A percentile compares a stretch with the other conserved stretches of the same genome.
Conservation (phyloP, 2,329 filamentous ascomycete species). For the Drechslerella coelobrocha region DNA sequence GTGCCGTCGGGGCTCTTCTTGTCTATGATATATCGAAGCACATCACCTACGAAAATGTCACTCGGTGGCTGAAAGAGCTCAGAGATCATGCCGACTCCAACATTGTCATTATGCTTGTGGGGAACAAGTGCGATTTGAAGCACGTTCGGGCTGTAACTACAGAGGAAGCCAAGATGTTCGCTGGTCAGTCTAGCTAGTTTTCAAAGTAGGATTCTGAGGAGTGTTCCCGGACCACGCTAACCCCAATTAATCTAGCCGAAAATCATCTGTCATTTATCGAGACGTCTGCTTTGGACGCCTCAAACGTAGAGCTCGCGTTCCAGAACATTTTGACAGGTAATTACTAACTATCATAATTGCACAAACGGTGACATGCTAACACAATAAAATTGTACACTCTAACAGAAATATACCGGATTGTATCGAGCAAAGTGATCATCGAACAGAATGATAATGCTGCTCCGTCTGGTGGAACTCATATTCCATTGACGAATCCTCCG, state of each 20-base stretch:
- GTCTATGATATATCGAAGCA: slow-evolving; percentile 99
- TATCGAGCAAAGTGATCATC: slow-evolving; percentile 88
- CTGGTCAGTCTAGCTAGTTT: slow-evolving; percentile 68
- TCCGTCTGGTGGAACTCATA: slow-evolving; percentile 79
- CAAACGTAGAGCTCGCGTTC: slow-evolving; percentile 98
- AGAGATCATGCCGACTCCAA: slow-evolving; percentile 97
- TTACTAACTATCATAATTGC: slow-evolving; percentile 55
- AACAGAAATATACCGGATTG: slow-evolving; percentile 97
- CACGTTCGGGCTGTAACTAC: slow-evolving; percentile 96
- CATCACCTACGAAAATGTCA: slow-evolving; percentile 99
- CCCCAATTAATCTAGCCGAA: slow-evolving; percentile 70
- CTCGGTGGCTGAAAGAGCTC: slow-evolving; percentile 97
- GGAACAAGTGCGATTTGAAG: slow-evolving; percentile 99
- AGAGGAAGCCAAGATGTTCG: slow-evolving; percentile 97
- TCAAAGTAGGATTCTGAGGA: not conserved
- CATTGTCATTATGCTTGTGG: slow-evolving; percentile 99
- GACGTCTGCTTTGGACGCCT: slow-evolving; percentile 96
- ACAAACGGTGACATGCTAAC: slow-evolving; percentile 2
- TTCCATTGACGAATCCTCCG: slow-evolving; percentile 86
- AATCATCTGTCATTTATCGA: slow-evolving; percentile 99
- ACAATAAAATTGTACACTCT: slow-evolving; percentile 20
- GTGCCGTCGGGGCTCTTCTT: slow-evolving; percentile 93
- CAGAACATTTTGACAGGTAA: slow-evolving; percentile 98
- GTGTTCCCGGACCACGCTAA: not conserved
- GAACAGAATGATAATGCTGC: slow-evolving; percentile 86